Evolutionary conservation across 179 eudicot species (phyloP).

Genomic region (Gypsophila paniculata): DNA sequence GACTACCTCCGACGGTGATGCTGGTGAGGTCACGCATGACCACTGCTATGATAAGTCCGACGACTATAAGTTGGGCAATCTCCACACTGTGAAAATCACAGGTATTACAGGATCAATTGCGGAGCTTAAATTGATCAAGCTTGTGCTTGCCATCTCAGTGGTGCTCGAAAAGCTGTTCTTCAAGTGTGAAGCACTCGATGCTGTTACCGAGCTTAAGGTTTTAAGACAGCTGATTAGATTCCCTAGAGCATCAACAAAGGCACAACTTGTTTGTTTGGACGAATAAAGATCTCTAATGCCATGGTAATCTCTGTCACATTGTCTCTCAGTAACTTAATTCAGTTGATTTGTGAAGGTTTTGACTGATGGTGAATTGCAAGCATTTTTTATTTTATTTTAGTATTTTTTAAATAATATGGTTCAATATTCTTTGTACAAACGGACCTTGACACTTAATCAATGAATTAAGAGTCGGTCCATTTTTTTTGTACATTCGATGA

Average conservation of each 20-base stretch:
- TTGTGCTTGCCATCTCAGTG: slow-evolving; percentile 6
- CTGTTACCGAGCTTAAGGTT: not conserved
- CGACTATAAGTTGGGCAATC: not conserved
- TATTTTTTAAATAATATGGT: too few species aligned
- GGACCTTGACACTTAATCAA: too few species aligned
- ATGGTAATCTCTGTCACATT: not conserved
- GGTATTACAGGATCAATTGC: slow-evolving; percentile 20
- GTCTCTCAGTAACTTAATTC: not conserved
- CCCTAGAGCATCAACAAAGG: slow-evolving; percentile 11
- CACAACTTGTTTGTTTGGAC: slow-evolving; percentile 11
- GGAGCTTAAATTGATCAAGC: slow-evolving; percentile 10
- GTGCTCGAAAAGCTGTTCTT: not conserved
- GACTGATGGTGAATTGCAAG: too few species aligned
- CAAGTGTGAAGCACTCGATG: not conserved
- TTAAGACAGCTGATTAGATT: not conserved
- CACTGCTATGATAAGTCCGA: not conserved
- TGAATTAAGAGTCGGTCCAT: not conserved
- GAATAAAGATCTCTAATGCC: not conserved
- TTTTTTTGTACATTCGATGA: not conserved
- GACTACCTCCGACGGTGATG: not conserved
- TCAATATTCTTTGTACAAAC: too few species aligned
- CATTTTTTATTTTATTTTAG: too few species aligned
- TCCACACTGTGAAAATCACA: not conserved
- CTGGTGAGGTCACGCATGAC: not conserved
- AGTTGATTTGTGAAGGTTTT: too few species aligned